phyloP scores from a whole-genome alignment of 2,329 filamentous ascomycete genomes.

The Phaeoacremonium minimum region DNA sequence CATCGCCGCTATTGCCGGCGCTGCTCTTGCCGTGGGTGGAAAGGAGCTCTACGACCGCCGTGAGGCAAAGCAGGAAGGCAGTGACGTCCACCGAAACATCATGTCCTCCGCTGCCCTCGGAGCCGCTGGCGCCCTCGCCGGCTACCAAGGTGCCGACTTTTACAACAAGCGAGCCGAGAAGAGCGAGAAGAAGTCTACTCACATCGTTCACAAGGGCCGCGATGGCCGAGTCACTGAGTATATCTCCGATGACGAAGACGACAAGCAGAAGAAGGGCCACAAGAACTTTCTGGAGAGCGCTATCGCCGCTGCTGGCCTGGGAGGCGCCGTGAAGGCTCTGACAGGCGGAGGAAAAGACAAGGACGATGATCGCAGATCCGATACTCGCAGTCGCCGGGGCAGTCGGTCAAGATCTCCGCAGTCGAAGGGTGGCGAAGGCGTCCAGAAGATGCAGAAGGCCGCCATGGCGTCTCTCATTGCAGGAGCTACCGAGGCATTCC shows the following conservation, averaged over 20 bases:
- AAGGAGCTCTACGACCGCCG: conserved; percentile 64
- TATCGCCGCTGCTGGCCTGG: conserved; percentile 57
- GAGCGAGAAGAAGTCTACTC: conserved; percentile 50
- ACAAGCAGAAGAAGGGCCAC: conserved; percentile 55
- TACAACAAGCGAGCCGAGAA: conserved; percentile 56
- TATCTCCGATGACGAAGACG: conserved; percentile 52
- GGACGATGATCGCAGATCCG: conserved; percentile 21
- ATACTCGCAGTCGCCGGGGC: conserved; percentile 44
- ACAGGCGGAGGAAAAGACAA: conserved; percentile 43
- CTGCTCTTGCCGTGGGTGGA: conserved; percentile 59
- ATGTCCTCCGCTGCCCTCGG: conserved; percentile 57
- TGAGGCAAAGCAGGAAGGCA: conserved; percentile 47
- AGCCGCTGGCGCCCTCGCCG: conserved; percentile 60
- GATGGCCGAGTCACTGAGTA: conserved; percentile 49
- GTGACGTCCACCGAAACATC: conserved; percentile 51
- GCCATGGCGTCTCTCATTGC: conserved; percentile 88
- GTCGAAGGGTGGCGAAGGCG: conserved; percentile 36
- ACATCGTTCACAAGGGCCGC: conserved; percentile 48
- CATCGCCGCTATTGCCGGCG: conserved; percentile 60
- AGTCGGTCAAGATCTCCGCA: conserved; percentile 47
- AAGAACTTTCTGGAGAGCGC: conserved; percentile 62
- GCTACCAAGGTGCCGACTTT: conserved; percentile 58
- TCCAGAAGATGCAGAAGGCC: conserved; percentile 72
- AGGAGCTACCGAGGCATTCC: conserved; percentile 88
- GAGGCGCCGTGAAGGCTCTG: conserved; percentile 56